phyloP scores from a whole-genome alignment of 2,329 filamentous ascomycete genomes.

The Bisporella sp. region DNA sequence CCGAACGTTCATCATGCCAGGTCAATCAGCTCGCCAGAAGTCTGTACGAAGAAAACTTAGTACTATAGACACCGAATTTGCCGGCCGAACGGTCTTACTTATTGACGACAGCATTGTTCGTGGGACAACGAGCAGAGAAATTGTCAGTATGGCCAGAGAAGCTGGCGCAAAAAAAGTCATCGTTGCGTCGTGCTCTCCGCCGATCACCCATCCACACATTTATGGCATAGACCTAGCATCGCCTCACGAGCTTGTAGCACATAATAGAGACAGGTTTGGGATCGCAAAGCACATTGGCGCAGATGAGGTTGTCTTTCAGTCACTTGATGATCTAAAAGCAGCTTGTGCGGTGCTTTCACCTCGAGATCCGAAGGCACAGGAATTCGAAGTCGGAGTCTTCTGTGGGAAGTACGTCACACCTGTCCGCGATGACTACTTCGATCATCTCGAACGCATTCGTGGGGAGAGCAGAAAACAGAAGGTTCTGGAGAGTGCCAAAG shows the following conservation, averaged over 20 bases:
- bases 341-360: conserved; percentile 69
- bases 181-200: conserved; percentile 75
- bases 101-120: conserved; percentile 89
- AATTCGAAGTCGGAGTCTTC: conserved; percentile 91
- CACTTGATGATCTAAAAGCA: conserved; percentile 69
- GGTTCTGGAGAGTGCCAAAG: conserved; percentile 55
- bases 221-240: conserved; percentile 75
- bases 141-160: conserved; percentile 78
- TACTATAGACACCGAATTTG: conserved; percentile 79
- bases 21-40: conserved; percentile 73
- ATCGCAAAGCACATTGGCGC: conserved; percentile 65
- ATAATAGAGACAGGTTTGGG: conserved; percentile 52
- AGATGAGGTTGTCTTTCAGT: conserved; percentile 71
- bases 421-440: conserved; percentile 74
- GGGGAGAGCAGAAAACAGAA: conserved; percentile 65
- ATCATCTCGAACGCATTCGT: conserved; percentile 65
- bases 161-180: conserved; percentile 76
- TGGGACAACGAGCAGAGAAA: conserved; percentile 74
- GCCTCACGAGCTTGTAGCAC: conserved; percentile 63
- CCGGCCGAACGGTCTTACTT: conserved; percentile 70
- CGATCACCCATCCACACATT: conserved; percentile 80
- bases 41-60: conserved; percentile 86
- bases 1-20: conserved; percentile 82
- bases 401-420: conserved; percentile 80
- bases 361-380: conserved; percentile 42